Base-by-base conservation (phyloP, 345 rosid species). In the Eucalyptus leucophloia region DNA sequence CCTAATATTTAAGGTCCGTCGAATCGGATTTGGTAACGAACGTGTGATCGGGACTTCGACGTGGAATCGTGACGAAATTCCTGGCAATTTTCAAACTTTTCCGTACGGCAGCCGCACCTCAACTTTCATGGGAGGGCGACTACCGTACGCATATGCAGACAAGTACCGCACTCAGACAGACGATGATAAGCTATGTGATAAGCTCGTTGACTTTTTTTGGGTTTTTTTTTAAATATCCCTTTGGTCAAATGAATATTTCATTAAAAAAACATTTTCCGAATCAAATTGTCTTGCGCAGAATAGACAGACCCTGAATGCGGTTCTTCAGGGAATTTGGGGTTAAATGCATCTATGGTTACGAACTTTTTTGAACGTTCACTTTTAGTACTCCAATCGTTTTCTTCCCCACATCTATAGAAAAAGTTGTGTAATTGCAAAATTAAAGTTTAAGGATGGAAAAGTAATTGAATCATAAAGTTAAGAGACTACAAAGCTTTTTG, bases 401-500 rank as follows among this genome's bases (percentile, higher is more conserved):
- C 45, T 72, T 37, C 45, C 44, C 45, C 24, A 19, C 8, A 19
- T 34, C 3, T 18, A 34, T 3, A 18, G 7, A 69, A 69, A 69
- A 9, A 4, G 24, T 34, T 50, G 3, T 50, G 6, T 50, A 16
- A 50, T 50, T 50, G 7, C 1, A 2, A 7, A 50, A 16, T 37
- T 65, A 72, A 72, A 72, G 7, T 21, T 72, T 19, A 19, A 72
- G 8, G 82, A 19, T 3, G 82, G 4, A 19, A 19, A 37, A 37
- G 4, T 34, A 11, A 37, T 19, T 0, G 14, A 40, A 4, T 6
- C 30, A 5, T 11, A 10, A 21, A 37, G 16, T 77, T 77, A 21
- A 40, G 47, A 37, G 30, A 6, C 0, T 26, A 0, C 2, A 1
- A 0, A 21, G 16, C 28, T 6, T 50, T 50, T 77, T 72, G 15